These are phyloP conservation scores for Collybiopsis luxurians DNA, from an alignment of 768 basidiomycete genomes.

Conservation along the genomic window DNA sequence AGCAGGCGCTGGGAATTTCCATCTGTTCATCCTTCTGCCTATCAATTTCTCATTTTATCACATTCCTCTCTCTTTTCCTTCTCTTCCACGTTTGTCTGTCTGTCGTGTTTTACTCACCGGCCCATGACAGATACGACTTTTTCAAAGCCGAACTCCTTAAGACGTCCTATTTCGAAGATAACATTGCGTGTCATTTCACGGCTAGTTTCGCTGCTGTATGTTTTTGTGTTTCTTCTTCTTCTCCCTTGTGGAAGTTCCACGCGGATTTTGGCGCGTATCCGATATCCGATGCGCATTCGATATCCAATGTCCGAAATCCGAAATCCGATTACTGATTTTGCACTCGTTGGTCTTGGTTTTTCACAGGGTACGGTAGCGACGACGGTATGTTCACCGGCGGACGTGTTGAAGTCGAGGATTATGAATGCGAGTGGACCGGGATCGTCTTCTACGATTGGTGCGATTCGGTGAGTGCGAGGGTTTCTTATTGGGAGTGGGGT, in stretches of 20 bases:
- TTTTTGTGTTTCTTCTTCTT: neutral
- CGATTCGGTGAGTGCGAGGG: neutral
- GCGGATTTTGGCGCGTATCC: too few relatives aligned
- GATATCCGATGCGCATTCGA: too few relatives aligned
- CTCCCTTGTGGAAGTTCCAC: too few relatives aligned
- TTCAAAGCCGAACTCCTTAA: slow-evolving; percentile 84
- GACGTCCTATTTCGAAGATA: slow-evolving; percentile 72
- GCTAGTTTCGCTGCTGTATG: slow-evolving; percentile 84
- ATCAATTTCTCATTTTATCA: too few relatives aligned
- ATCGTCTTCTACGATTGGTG: neutral
- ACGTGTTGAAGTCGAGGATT: slow-evolving; percentile 82
- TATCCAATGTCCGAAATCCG: too few relatives aligned
- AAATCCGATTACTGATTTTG: too few relatives aligned
- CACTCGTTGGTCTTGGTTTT: neutral
- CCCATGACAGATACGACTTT: slow-evolving; percentile 69
- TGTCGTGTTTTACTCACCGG: too few relatives aligned
- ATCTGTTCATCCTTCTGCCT: too few relatives aligned
- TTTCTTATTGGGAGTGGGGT: neutral
- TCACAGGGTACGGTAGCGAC: slow-evolving; percentile 81
- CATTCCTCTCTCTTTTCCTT: too few relatives aligned
- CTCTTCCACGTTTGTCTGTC: too few relatives aligned
- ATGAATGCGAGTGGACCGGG: slow-evolving; percentile 89
- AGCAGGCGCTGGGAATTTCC: too few relatives aligned
- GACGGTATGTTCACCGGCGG: slow-evolving; percentile 85
- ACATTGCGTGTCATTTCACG: slow-evolving; percentile 78